A percentile compares a stretch with the other conserved stretches of the same genome.
These are phyloP conservation scores for Globisporangium camurandrum DNA, from an alignment of 352 stramenopile genomes.

Conservation along the genomic window DNA sequence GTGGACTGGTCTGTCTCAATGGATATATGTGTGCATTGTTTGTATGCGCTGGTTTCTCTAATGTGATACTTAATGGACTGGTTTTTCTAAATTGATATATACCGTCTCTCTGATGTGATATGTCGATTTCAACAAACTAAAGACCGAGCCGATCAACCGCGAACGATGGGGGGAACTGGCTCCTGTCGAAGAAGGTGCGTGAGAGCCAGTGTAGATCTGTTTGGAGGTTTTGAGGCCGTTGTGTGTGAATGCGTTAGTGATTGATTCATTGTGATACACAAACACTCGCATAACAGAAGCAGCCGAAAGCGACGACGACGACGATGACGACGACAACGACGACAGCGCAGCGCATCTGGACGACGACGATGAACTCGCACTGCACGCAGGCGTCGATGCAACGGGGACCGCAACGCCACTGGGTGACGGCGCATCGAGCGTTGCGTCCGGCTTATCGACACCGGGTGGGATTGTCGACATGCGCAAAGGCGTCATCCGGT, in stretches of 20 bases:
- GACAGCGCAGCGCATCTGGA: constrained; percentile 38
- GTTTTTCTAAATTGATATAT: neutral
- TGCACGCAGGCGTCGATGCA: constrained; percentile 32
- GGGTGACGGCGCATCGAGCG: constrained; percentile 55
- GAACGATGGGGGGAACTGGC: constrained; percentile 70
- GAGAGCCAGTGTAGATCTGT: neutral
- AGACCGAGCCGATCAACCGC: constrained; percentile 28
- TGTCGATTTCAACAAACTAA: constrained; percentile 19
- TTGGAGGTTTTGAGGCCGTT: neutral
- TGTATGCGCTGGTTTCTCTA: neutral
- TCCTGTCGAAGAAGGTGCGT: constrained; percentile 35
- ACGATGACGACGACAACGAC: constrained; percentile 22
- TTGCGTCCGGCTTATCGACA: constrained; percentile 62
- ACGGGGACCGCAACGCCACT: constrained; percentile 53
- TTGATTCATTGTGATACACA: neutral
- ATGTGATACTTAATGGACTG: neutral
- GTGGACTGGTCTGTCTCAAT: too few species aligned
- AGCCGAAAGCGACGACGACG: neutral
- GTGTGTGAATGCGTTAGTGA: neutral
- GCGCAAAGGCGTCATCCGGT: constrained; percentile 60
- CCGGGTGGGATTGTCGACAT: constrained; percentile 65
- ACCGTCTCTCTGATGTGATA: neutral
- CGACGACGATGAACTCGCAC: constrained; percentile 18
- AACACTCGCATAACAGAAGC: neutral
- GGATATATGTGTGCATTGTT: too few species aligned